Evolutionary conservation across 1,284 basidiomycete species (phyloP).

Genomic region (Vanrija sp.): DNA sequence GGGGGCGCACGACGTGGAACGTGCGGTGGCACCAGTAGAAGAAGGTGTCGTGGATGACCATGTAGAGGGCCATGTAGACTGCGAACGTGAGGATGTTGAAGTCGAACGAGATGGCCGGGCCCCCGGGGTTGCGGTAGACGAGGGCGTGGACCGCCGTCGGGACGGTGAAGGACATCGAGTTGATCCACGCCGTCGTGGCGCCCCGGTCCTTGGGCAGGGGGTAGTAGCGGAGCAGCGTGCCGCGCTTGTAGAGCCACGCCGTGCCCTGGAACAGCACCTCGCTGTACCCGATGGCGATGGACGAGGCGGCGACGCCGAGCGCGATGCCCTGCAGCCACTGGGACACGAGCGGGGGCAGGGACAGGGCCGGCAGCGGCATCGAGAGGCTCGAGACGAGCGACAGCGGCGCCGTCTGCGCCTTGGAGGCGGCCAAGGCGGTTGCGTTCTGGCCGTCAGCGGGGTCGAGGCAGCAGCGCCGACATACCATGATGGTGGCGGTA

Average conservation of each 20-base stretch:
- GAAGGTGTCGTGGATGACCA: constrained; percentile 6
- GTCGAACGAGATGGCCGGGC: neutral
- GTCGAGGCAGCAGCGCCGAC: too few relatives aligned
- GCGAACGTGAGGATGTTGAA: neutral
- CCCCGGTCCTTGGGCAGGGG: neutral
- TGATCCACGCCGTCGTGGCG: neutral
- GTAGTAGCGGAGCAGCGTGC: constrained; percentile 1
- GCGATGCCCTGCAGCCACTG: neutral
- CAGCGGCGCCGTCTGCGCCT: neutral
- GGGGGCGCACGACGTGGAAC: neutral
- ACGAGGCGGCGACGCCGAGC: neutral
- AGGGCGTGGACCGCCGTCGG: neutral
- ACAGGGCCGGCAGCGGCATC: neutral
- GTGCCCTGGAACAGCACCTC: neutral
- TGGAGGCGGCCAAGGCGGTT: neutral
- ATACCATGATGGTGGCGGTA: too few relatives aligned
- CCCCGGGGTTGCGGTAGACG: neutral
- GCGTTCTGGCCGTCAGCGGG: neutral
- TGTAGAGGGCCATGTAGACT: constrained; percentile 1
- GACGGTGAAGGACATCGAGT: constrained; percentile 1
- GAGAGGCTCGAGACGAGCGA: neutral
- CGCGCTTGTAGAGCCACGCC: neutral
- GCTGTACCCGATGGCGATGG: neutral
- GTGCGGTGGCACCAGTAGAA: constrained; percentile 5
- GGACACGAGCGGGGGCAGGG: neutral